Conservation (phyloP, 371 early-diverging fungal genomes). For the Mucor lusitanicus region DNA sequence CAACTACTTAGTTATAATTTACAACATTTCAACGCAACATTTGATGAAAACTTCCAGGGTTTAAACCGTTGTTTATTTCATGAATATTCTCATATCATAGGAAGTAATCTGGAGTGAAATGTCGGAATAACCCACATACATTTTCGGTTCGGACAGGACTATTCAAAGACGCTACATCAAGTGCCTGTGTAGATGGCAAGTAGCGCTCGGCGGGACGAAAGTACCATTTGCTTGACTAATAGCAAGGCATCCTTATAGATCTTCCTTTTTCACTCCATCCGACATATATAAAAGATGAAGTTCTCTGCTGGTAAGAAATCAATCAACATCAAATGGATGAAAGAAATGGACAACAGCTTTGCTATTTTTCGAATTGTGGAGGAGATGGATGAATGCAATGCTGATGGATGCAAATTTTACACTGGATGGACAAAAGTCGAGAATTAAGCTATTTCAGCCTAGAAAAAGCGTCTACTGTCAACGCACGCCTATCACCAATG, state of each 20-base stretch:
- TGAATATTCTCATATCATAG: too few species aligned
- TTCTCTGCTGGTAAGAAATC: conserved; percentile 42
- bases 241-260: conserved; percentile 9
- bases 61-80: too few species aligned
- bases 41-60: too few species aligned
- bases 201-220: not conserved
- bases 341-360: not conserved
- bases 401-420: not conserved
- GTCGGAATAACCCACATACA: not conserved
- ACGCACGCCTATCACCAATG: too few species aligned
- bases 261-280: conserved; percentile 29
- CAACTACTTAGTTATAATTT: too few species aligned
- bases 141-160: not conserved
- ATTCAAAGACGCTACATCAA: not conserved
- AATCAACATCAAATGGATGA: not conserved
- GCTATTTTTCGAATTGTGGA: not conserved
- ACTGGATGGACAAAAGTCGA: not conserved
- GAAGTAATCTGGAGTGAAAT: too few species aligned
- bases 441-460: not conserved
- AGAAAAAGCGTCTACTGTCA: not conserved
- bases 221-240: conserved; percentile 14
- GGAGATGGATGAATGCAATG: not conserved
- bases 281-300: conserved; percentile 36
- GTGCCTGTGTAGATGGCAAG: not conserved
- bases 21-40: too few species aligned